Percentiles rank a stretch among this genome's conserved stretches.
Conservation (phyloP, 495 filamentous ascomycete species). For the Tuber calosporum region DNA sequence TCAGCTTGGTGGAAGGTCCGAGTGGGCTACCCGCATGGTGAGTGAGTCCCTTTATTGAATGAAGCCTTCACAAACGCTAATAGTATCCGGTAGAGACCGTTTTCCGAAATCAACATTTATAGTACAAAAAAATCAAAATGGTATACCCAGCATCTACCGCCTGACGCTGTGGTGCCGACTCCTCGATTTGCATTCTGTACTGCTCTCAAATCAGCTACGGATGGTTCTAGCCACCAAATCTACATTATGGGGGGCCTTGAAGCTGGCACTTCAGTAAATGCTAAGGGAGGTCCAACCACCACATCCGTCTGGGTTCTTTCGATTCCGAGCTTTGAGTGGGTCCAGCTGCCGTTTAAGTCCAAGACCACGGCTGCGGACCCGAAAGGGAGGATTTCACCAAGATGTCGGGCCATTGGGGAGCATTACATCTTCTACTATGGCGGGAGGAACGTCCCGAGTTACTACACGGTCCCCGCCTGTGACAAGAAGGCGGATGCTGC, state of each 20-base stretch:
- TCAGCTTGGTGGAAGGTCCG: slow-evolving; percentile 16
- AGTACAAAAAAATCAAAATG: slow-evolving; percentile 17
- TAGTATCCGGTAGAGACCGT: slow-evolving; percentile 5
- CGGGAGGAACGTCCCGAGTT: slow-evolving; percentile 12
- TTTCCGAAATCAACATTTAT: slow-evolving; percentile 23
- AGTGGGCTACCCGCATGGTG: neutral
- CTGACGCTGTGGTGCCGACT: neutral
- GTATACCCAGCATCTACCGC: slow-evolving; percentile 16
- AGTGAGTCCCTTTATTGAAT: neutral
- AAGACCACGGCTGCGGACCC: neutral
- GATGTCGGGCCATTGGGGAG: slow-evolving; percentile 13
- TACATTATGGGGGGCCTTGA: slow-evolving; percentile 11
- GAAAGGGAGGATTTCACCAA: slow-evolving; percentile 1
- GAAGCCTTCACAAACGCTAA: neutral
- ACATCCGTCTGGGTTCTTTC: slow-evolving; percentile 15
- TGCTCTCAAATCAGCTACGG: slow-evolving; percentile 6
- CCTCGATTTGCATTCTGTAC: slow-evolving; percentile 15
- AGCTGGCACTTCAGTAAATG: neutral
- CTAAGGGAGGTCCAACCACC: neutral
- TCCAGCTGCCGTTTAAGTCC: slow-evolving; percentile 6
- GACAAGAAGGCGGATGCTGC: slow-evolving; percentile 9
- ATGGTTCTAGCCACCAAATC: slow-evolving; percentile 23
- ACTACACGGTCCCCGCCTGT: slow-evolving; percentile 5
- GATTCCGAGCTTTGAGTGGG: slow-evolving; percentile 19
- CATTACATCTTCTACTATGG: slow-evolving; percentile 18